These are phyloP conservation scores for Hericium alpestre DNA, from an alignment of 768 basidiomycete species.

Conservation along the genomic window DNA sequence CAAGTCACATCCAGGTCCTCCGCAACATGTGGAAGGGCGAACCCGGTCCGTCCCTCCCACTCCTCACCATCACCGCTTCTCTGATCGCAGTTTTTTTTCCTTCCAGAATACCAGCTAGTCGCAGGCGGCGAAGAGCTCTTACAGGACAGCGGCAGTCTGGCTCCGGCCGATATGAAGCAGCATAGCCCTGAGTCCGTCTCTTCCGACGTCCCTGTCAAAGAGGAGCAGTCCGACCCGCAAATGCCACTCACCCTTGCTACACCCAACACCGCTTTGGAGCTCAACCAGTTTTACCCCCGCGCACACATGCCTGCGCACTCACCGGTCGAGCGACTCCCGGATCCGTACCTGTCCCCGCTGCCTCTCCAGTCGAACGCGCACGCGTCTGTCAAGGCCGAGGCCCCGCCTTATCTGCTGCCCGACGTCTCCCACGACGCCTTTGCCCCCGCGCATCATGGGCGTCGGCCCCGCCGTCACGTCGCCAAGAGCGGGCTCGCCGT, in stretches of 20 bases:
- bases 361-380: conserved; percentile 11
- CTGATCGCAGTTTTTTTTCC: conserved; percentile 7
- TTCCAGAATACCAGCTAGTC: conserved; percentile 62
- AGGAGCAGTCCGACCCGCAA: conserved; percentile 20
- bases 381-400: conserved; percentile 5
- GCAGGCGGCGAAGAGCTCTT: conserved; percentile 71
- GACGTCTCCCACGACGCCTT: conserved; percentile 5
- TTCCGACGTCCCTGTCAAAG: conserved; percentile 23
- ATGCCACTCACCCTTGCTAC: conserved; percentile 20
- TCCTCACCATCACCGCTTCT: conserved; percentile 2
- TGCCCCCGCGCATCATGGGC: conserved; percentile 55
- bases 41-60: conserved; percentile 37
- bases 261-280: neutral
- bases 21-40: conserved; percentile 86
- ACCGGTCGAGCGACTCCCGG: neutral
- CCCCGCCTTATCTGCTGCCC: conserved; percentile 7
- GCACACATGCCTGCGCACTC: neutral
- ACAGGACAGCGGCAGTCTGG: conserved; percentile 28
- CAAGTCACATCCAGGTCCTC: conserved; percentile 79
- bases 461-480: conserved; percentile 83
- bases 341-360: conserved; percentile 2
- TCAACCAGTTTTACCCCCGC: neutral
- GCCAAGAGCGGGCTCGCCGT: conserved; percentile 51
- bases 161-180: conserved; percentile 26
- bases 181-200: conserved; percentile 5